A percentile compares a stretch with the other conserved stretches of the same genome.
phyloP scores from a whole-genome alignment of 1,284 basidiomycete species.

The Ganoderma lucidum region DNA sequence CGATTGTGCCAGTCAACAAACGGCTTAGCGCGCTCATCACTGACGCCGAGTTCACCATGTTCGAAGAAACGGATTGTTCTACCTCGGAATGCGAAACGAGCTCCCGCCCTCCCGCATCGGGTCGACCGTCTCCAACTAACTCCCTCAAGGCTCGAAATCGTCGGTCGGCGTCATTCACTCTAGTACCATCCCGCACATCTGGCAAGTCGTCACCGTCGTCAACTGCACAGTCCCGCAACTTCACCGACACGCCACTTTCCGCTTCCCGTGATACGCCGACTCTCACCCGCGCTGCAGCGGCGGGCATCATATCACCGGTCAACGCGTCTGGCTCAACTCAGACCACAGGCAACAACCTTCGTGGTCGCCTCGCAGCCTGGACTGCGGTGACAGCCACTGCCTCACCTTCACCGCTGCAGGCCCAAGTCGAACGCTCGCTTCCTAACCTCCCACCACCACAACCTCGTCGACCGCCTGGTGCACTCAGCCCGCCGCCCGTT shows the following conservation, averaged over 20 bases:
- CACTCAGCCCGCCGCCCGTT: slow-evolving; percentile 34
- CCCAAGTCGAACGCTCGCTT: slow-evolving; percentile 32
- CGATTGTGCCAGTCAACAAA: slow-evolving; percentile 65
- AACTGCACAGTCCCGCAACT: slow-evolving; percentile 23
- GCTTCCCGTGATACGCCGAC: slow-evolving; percentile 46
- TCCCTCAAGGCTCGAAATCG: slow-evolving; percentile 56
- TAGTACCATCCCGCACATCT: slow-evolving; percentile 41
- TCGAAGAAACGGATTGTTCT: slow-evolving; percentile 44
- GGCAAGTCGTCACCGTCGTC: slow-evolving; percentile 17
- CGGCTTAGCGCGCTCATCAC: slow-evolving; percentile 72
- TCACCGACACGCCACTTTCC: slow-evolving; percentile 29
- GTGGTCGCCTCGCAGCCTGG: slow-evolving; percentile 60
- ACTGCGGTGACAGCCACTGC: slow-evolving; percentile 42
- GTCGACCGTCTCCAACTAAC: slow-evolving; percentile 37
- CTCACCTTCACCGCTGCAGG: slow-evolving; percentile 32
- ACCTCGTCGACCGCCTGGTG: slow-evolving; percentile 40
- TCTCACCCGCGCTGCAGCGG: slow-evolving; percentile 50
- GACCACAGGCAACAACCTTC: slow-evolving; percentile 52
- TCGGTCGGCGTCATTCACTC: slow-evolving; percentile 68
- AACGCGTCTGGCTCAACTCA: slow-evolving; percentile 43
- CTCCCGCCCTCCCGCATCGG: slow-evolving; percentile 25
- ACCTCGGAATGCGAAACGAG: slow-evolving; percentile 51
- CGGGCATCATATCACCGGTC: slow-evolving; percentile 50
- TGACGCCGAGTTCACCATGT: slow-evolving; percentile 63
- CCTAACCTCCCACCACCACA: slow-evolving; percentile 36